Base-by-base conservation (phyloP, 164 flowering plant species). In the Sedum album region DNA sequence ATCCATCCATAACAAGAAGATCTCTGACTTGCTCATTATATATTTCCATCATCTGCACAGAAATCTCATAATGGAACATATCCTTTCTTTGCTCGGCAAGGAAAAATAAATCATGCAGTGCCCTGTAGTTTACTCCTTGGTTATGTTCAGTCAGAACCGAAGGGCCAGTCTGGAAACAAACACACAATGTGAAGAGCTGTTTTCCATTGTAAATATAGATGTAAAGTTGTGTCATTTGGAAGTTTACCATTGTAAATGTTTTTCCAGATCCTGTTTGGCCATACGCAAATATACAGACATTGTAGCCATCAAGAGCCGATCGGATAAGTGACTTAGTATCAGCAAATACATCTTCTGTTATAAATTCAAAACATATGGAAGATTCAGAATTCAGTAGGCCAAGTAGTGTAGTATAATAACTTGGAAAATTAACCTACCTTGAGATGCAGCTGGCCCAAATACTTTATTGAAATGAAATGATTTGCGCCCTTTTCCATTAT, bases 231-330 rank as follows among this genome's bases (percentile, higher is more conserved):
- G 18, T 55, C 51, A 18, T 21, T 15, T n/a, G 36, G 17, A 6
- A 51, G 68, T 78, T 72, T 77, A 95, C 99, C 99, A 95, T 95
- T 9, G 99, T 95, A 73, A 65, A 81, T 33, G 99, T 95, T 79
- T 95, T 95, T 60, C 99, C 99, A 6, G 99, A 92, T 66, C 99
- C 99, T 10, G 99, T 95, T 77, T 95, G 99, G 31, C 99, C 99
- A 80, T 95, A 95, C 57, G 99, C 99, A 81, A 95, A 95, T 70
- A 95, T 95, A 70, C 99, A 95, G 61, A 95, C 97, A 82, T 95
- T 92, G 73, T 80, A 95, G 61, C 99, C 99, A 87, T 95, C 99
- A 73, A 95, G 90, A 75, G 90, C 99, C 21, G 99, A 95, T 17
- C 98, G 91, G 67, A 95, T 85, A 64, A 95, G 73, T 62, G 98